Conservation (phyloP, 176 grass and related monocot genomes). For the Poa annua region DNA sequence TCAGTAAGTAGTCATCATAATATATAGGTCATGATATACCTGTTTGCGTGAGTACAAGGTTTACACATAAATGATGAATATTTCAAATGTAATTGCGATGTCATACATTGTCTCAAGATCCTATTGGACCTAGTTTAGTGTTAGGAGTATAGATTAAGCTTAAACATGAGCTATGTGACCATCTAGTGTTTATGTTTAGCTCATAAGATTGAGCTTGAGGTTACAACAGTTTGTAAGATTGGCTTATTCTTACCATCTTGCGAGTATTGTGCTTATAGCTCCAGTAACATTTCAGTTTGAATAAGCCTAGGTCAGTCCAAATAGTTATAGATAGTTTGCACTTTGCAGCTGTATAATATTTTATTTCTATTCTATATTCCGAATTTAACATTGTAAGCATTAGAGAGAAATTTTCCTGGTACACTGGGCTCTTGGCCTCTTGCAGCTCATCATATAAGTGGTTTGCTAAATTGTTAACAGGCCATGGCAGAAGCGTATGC, state of each 20-base stretch:
- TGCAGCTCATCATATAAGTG: constrained; percentile 23
- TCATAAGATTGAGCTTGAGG: background rate
- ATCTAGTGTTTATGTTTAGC: background rate
- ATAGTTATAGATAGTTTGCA: background rate
- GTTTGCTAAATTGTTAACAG: constrained; percentile 54
- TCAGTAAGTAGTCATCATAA: background rate
- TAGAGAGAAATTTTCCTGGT: background rate
- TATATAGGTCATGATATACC: constrained; percentile 2
- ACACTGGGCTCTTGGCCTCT: background rate
- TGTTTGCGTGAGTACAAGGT: background rate
- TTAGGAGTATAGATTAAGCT: background rate
- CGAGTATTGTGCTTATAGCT: background rate
- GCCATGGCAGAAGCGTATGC: constrained; percentile 92
- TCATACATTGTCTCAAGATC: constrained; percentile 14
- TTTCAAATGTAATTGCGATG: background rate
- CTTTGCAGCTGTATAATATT: background rate
- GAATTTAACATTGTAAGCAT: background rate
- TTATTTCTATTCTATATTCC: background rate
- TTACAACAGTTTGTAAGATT: background rate
- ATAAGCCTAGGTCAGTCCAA: constrained; percentile 1
- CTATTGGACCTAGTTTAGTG: background rate
- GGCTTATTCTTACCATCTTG: background rate
- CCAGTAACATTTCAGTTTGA: background rate
- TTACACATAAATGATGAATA: background rate
- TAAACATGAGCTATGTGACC: background rate